These are phyloP conservation scores for Castanospermum australe DNA, from an alignment of 306 rosid species.

Conservation along the genomic window DNA sequence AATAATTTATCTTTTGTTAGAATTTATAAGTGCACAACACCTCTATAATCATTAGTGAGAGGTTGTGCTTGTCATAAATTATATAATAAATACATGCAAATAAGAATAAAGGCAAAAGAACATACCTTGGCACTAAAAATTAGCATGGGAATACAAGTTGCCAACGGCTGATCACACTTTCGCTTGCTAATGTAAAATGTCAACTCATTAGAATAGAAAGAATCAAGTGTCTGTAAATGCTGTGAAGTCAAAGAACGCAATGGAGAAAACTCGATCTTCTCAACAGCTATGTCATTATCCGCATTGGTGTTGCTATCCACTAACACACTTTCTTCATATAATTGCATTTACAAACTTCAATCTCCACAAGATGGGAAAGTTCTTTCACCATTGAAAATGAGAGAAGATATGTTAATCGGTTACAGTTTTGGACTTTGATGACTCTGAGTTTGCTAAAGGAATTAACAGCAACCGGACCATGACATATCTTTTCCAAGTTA, in stretches of 20 bases:
- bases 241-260: background rate
- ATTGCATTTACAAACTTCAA: background rate
- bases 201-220: background rate
- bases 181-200: background rate
- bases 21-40: background rate
- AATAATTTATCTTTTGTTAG: no score
- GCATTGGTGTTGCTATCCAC: background rate
- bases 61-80: background rate
- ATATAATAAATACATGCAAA: background rate
- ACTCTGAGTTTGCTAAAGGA: background rate
- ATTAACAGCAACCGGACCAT: background rate
- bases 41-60: background rate
- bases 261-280: background rate
- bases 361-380: background rate
- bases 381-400: background rate
- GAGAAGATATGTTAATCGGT: background rate
- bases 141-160: background rate
- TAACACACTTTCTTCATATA: background rate
- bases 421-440: background rate
- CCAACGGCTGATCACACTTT: background rate
- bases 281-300: no score
- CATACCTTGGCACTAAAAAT: background rate
- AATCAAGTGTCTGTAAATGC: background rate
- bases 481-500: background rate
- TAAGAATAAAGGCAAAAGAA: background rate